A percentile compares a stretch with the other conserved stretches of the same genome.
These are phyloP conservation scores for Volutella citrinella DNA, from an alignment of 2,329 filamentous ascomycete species.

Conservation along the genomic window DNA sequence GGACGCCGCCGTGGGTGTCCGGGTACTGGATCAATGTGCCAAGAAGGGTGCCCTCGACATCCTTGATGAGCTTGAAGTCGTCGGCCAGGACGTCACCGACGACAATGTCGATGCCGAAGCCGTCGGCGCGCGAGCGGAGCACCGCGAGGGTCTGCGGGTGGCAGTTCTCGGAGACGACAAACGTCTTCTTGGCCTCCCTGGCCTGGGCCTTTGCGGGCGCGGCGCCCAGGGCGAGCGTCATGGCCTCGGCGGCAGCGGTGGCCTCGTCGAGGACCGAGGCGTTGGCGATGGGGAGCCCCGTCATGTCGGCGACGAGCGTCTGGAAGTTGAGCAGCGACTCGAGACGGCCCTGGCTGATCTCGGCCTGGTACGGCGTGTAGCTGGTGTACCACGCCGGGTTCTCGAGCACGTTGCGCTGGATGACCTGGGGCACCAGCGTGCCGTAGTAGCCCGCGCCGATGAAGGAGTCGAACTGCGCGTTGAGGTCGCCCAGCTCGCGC, in stretches of 20 bases:
- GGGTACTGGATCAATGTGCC: slow-evolving; percentile 93
- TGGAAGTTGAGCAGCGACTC: slow-evolving; percentile 95
- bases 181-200: slow-evolving; percentile 74
- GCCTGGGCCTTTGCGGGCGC: slow-evolving; percentile 50
- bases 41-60: slow-evolving; percentile 75
- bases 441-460: slow-evolving; percentile 88
- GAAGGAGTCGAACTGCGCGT: slow-evolving; percentile 57
- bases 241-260: slow-evolving; percentile 90
- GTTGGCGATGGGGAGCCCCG: slow-evolving; percentile 82
- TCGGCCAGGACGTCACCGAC: slow-evolving; percentile 70
- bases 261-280: slow-evolving; percentile 88
- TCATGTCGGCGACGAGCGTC: slow-evolving; percentile 86
- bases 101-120: slow-evolving; percentile 81
- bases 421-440: slow-evolving; percentile 81
- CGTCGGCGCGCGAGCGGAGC: slow-evolving; percentile 78
- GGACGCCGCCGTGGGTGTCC: slow-evolving; percentile 80
- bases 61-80: slow-evolving; percentile 62
- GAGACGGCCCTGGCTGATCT: slow-evolving; percentile 91
- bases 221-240: slow-evolving; percentile 77
- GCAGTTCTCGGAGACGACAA: slow-evolving; percentile 75
- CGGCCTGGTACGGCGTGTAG: slow-evolving; percentile 95
- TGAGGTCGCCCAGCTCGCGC: slow-evolving; percentile 52
- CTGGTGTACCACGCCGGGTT: slow-evolving; percentile 97
- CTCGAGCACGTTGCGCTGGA: slow-evolving; percentile 89
- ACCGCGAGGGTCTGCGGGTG: slow-evolving; percentile 88